phyloP scores from a whole-genome alignment of 2,329 filamentous ascomycete species.

The Juglanconis juglandina region DNA sequence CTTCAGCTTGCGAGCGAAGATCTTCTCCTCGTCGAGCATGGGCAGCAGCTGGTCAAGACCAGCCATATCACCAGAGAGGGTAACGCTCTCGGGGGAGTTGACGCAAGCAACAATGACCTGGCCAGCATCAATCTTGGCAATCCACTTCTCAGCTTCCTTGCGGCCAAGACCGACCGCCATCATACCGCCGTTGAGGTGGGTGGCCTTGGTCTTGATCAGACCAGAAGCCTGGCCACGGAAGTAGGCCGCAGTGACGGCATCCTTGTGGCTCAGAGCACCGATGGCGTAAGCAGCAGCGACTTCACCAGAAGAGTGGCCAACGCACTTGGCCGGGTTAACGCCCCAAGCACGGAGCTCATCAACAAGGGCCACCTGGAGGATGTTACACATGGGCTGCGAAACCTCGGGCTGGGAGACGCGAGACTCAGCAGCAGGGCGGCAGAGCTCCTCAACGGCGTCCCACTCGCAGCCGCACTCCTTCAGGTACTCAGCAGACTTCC shows the following conservation, averaged over 20 bases:
- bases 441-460: conserved; percentile 23
- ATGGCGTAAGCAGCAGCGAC: conserved; percentile 18
- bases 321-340: conserved; percentile 21
- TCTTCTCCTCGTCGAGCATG: conserved; percentile 16
- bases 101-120: conserved; percentile 14
- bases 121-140: conserved; percentile 7
- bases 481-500: conserved; percentile 7
- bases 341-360: conserved; percentile 24
- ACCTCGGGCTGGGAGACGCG: conserved; percentile 26
- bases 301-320: conserved; percentile 28
- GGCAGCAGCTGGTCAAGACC: conserved; percentile 25
- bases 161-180: conserved; percentile 12
- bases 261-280: conserved; percentile 13
- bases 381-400: conserved; percentile 33
- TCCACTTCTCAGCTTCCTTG: conserved; percentile 10
- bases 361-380: conserved; percentile 28
- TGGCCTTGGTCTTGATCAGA: conserved; percentile 8
- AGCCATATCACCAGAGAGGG: conserved; percentile 30
- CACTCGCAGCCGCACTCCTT: conserved; percentile 11
- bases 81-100: conserved; percentile 29
- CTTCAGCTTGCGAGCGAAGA: conserved; percentile 26
- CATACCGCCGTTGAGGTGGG: conserved; percentile 10
- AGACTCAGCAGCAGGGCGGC: conserved; percentile 15
- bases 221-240: conserved; percentile 11
- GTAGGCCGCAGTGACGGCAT: conserved; percentile 15